Conservation (phyloP, 2,329 filamentous ascomycete genomes). For the Ophiocordyceps camponoti-saundersi region DNA sequence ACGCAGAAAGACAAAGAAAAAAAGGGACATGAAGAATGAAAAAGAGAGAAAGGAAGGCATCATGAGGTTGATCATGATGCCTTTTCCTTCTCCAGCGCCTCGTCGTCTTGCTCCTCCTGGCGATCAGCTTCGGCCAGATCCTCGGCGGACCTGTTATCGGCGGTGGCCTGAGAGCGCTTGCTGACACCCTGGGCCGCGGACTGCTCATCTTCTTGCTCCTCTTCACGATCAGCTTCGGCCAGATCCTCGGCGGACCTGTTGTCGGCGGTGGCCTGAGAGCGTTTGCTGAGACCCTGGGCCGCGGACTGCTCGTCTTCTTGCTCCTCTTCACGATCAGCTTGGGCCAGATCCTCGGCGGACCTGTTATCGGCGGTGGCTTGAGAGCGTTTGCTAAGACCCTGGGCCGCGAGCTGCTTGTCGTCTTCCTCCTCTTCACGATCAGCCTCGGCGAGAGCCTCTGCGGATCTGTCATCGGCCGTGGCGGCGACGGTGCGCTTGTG, state of each 20-base stretch:
- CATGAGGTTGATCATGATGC: too few relatives aligned
- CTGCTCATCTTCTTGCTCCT: too few relatives aligned
- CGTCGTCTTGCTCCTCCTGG: not conserved
- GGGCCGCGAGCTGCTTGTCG: not conserved
- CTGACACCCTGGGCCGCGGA: too few relatives aligned
- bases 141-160: too few relatives aligned
- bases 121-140: too few relatives aligned
- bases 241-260: too few relatives aligned
- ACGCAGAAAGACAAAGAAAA: not conserved
- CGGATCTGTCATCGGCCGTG: constrained; percentile 3
- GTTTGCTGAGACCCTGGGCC: too few relatives aligned
- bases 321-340: not conserved
- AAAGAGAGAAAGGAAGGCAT: not conserved
- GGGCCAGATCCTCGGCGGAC: not conserved
- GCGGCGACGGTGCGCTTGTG: constrained; percentile 27
- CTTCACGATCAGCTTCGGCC: too few relatives aligned
- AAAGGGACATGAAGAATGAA: not conserved
- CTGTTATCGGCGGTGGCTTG: not conserved
- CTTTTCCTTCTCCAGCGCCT: not conserved
- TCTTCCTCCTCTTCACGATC: constrained; percentile 1
- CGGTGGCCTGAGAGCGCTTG: too few relatives aligned
- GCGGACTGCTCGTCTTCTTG: too few relatives aligned
- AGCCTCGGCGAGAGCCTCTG: not conserved
- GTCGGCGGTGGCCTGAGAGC: too few relatives aligned
- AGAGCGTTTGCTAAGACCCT: not conserved